Conservation (phyloP, 257 asterid genomes). For the Verbena officinalis region DNA sequence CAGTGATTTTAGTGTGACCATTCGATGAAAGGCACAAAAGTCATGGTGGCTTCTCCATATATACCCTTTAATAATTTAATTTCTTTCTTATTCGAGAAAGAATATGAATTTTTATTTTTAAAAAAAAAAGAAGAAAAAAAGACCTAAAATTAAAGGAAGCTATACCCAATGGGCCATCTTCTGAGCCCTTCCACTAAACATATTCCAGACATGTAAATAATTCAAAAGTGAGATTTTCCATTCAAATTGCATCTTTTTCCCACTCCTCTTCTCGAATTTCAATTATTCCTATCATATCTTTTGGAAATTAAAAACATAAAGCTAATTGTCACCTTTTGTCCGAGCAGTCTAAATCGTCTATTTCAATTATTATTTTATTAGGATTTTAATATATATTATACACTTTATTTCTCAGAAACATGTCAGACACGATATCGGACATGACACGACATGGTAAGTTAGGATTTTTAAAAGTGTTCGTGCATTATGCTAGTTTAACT, state of each 20-base stretch:
- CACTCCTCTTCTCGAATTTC: conserved; percentile 56
- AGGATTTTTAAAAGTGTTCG: too few species aligned
- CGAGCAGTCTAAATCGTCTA: conserved; percentile 18
- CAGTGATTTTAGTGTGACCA: conserved; percentile 36
- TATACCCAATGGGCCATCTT: conserved; percentile 48
- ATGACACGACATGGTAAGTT: too few species aligned
- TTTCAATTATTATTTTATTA: too few species aligned
- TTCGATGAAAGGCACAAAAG: conserved; percentile 49
- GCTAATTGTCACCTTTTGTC: conserved; percentile 49
- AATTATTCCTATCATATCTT: conserved; percentile 54
- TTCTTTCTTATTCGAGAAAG: conserved; percentile 28
- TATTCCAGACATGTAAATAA: conserved; percentile 74
- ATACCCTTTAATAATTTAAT: conserved; percentile 3
- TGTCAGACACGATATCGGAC: too few species aligned
- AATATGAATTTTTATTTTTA: neutral
- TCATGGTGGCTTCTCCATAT: conserved; percentile 29
- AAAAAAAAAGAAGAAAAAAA: too few species aligned
- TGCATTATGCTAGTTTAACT: too few species aligned
- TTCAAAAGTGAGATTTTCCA: conserved; percentile 57
- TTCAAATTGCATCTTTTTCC: conserved; percentile 54
- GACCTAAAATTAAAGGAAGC: conserved; percentile 42
- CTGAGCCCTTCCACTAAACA: conserved; percentile 72
- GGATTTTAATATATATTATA: too few species aligned
- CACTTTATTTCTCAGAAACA: too few species aligned
- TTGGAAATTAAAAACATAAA: conserved; percentile 35